A percentile compares a stretch with the other conserved stretches of the same genome.
phyloP scores from a whole-genome alignment of 2,329 filamentous ascomycete genomes.

The Phialophora tarda region DNA sequence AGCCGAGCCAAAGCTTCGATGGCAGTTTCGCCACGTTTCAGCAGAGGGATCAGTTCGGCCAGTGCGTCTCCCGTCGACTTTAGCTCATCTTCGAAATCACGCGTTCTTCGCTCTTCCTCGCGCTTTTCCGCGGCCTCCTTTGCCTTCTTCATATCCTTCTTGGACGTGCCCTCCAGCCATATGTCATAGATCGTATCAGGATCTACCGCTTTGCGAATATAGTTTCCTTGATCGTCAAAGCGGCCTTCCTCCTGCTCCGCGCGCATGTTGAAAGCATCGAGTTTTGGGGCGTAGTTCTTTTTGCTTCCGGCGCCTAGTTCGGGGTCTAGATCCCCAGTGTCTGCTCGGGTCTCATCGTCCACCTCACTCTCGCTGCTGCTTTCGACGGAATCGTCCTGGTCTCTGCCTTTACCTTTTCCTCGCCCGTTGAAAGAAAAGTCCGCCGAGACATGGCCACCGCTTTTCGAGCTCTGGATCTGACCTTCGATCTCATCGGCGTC shows the following conservation, averaged over 20 bases:
- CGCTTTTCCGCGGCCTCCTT: slow-evolving; percentile 85
- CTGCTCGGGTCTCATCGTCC: slow-evolving; percentile 71
- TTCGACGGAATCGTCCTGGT: slow-evolving; percentile 68
- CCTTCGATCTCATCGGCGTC: slow-evolving; percentile 74
- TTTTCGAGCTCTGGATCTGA: slow-evolving; percentile 74
- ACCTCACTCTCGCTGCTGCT: slow-evolving; percentile 62
- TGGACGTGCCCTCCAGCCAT: slow-evolving; percentile 91
- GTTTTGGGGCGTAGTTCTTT: slow-evolving; percentile 89
- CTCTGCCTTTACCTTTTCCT: slow-evolving; percentile 37
- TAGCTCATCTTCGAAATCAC: slow-evolving; percentile 75
- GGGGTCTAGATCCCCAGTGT: slow-evolving; percentile 78
- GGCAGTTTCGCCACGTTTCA: slow-evolving; percentile 83
- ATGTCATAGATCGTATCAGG: slow-evolving; percentile 88
- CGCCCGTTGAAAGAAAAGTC: slow-evolving; percentile 57
- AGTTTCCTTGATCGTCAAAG: slow-evolving; percentile 92
- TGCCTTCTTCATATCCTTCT: slow-evolving; percentile 89
- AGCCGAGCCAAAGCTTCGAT: slow-evolving; percentile 85
- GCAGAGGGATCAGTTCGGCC: slow-evolving; percentile 69
- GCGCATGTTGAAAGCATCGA: slow-evolving; percentile 95
- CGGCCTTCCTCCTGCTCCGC: slow-evolving; percentile 88
- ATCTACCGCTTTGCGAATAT: slow-evolving; percentile 83
- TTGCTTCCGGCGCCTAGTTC: slow-evolving; percentile 89
- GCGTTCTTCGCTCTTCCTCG: slow-evolving; percentile 74
- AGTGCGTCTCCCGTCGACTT: slow-evolving; percentile 76
- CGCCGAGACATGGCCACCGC: slow-evolving; percentile 69